phyloP scores from a whole-genome alignment of 352 stramenopile genomes.

The Thalassiosira exigua region DNA sequence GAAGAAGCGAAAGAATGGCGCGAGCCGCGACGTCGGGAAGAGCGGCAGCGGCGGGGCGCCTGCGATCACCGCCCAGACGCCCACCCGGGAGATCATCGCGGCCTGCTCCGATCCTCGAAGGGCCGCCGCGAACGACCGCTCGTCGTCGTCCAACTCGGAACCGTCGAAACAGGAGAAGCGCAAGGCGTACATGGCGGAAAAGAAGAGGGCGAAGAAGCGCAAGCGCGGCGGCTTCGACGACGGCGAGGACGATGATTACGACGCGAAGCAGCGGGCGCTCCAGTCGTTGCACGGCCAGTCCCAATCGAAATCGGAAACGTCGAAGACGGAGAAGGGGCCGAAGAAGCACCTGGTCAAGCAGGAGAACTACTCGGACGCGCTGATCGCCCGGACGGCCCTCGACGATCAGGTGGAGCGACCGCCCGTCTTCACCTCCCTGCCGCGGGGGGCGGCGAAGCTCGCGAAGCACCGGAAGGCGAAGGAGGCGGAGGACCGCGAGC shows the following conservation, averaged over 20 bases:
- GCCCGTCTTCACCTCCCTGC: constrained; percentile 71
- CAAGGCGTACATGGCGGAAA: constrained; percentile 46
- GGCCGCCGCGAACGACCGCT: no score
- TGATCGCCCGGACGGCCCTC: constrained; percentile 22
- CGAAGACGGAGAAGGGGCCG: not conserved
- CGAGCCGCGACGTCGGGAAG: constrained; percentile 4
- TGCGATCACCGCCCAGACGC: constrained; percentile 42
- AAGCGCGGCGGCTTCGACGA: constrained; percentile 8
- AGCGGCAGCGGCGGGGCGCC: not conserved
- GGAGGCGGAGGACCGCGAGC: not conserved
- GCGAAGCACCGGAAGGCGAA: constrained; percentile 45
- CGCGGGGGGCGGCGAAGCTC: constrained; percentile 55
- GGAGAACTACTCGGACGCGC: constrained; percentile 17
- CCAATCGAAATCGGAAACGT: constrained; percentile 1
- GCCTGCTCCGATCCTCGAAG: constrained; percentile 30
- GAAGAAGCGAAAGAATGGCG: not conserved
- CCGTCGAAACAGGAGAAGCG: constrained; percentile 43
- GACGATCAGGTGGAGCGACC: constrained; percentile 76
- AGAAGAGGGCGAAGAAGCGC: constrained; percentile 55
- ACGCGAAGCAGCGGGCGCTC: not conserved
- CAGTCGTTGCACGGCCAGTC: constrained; percentile 4
- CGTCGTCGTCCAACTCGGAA: no score
- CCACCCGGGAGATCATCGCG: constrained; percentile 49
- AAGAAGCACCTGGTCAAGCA: constrained; percentile 15
- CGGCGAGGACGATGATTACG: constrained; percentile 31